Conservation (phyloP, 2,329 filamentous ascomycete species). For the Fusarium sp. region DNA sequence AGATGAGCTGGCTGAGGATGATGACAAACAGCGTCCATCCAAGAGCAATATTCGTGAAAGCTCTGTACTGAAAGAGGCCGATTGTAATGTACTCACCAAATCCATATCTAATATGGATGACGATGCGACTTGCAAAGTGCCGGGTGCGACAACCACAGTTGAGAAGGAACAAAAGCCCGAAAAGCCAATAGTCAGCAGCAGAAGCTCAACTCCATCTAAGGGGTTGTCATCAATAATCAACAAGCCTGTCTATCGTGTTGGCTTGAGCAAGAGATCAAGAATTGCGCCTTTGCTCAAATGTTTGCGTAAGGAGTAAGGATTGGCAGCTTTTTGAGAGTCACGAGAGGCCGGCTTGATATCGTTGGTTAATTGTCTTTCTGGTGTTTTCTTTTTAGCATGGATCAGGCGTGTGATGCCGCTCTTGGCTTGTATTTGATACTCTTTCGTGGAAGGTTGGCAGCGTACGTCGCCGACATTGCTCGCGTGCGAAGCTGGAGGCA, state of each 20-base stretch:
- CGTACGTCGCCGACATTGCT: neutral
- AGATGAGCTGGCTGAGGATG: conserved; percentile 7
- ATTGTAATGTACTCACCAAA: conserved; percentile 6
- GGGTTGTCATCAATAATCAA: conserved; percentile 41
- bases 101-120: conserved; percentile 9
- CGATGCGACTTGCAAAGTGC: conserved; percentile 4
- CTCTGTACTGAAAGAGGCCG: conserved; percentile 27
- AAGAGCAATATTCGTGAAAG: conserved; percentile 12
- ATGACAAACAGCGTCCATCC: neutral
- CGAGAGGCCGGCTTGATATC: neutral
- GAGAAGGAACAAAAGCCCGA: conserved; percentile 22
- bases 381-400: conserved; percentile 9
- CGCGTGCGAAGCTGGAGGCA: conserved; percentile 3
- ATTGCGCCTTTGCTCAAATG: conserved; percentile 67
- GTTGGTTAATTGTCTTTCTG: neutral
- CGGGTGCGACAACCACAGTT: neutral
- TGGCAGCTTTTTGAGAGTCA: neutral
- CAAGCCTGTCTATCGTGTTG: conserved; percentile 64
- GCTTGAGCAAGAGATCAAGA: conserved; percentile 63
- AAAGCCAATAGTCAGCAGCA: conserved; percentile 7
- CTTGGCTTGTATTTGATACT: neutral
- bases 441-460: neutral
- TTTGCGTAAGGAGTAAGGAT: conserved; percentile 65
- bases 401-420: neutral
- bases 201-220: conserved; percentile 27